Evolutionary conservation across 2,329 filamentous ascomycete species (phyloP).

Genomic region (Stylonectria norvegica): DNA sequence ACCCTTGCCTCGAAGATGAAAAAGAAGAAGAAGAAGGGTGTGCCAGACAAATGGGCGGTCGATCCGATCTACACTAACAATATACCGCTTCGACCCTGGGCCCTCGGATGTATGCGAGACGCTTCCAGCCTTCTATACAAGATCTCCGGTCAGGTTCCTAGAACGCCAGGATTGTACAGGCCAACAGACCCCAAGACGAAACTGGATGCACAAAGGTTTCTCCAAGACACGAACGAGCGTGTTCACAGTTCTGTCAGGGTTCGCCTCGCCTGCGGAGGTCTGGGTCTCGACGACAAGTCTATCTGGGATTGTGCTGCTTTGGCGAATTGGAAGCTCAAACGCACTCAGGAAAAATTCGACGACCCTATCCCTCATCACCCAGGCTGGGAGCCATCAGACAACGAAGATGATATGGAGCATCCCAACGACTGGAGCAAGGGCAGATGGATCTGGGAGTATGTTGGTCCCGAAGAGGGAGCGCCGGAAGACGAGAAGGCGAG

Average conservation of each 20-base stretch:
- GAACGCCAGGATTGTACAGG: conserved; percentile 48
- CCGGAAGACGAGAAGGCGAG: conserved; percentile 38
- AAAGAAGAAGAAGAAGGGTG: conserved; percentile 14
- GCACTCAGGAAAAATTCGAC: conserved; percentile 28
- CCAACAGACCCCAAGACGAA: conserved; percentile 41
- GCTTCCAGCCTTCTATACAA: conserved; percentile 40
- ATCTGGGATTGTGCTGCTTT: conserved; percentile 48
- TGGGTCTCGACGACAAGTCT: conserved; percentile 46
- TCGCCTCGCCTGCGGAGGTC: conserved; percentile 48
- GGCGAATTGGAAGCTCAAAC: conserved; percentile 42
- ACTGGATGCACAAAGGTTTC: conserved; percentile 34
- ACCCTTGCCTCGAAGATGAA: conserved; percentile 8
- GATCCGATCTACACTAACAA: conserved; percentile 46
- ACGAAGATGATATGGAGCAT: conserved; percentile 20
- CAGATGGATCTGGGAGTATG: conserved; percentile 55
- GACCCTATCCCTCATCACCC: conserved; percentile 36
- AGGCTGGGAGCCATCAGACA: conserved; percentile 29
- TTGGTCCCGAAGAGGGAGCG: conserved; percentile 40
- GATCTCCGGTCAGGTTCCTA: conserved; percentile 40
- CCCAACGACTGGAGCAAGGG: conserved; percentile 27
- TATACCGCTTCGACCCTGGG: conserved; percentile 47
- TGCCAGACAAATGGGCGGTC: conserved; percentile 41
- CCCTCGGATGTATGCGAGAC: conserved; percentile 43
- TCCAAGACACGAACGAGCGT: conserved; percentile 53
- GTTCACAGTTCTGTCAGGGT: conserved; percentile 54